Evolutionary conservation across 129 eudicot genomes (phyloP).

Genomic region (Helichrysum umbraculigerum): DNA sequence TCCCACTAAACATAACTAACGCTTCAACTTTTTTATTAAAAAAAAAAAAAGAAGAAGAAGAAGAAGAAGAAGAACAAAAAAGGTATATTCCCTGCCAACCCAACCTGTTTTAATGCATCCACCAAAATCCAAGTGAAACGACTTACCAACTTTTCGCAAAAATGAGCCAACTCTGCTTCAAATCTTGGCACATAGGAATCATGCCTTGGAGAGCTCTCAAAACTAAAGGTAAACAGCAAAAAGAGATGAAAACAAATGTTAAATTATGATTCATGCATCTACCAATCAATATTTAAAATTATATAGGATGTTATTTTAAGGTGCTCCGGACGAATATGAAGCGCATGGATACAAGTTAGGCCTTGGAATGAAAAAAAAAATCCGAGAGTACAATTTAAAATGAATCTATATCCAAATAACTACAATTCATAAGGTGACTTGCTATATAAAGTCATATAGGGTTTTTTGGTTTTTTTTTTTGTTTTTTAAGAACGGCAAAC

Average conservation of each 20-base stretch:
- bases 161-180: conserved; percentile 96
- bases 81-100: not conserved
- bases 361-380: too few relatives aligned
- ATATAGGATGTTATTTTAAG: not conserved
- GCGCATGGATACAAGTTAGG: too few relatives aligned
- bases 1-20: not conserved
- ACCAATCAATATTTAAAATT: not conserved
- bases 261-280: not conserved
- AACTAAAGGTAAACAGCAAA: conserved; percentile 44
- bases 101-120: not conserved
- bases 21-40: not conserved
- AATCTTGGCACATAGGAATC: conserved; percentile 89
- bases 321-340: not conserved
- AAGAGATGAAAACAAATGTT: not conserved
- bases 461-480: too few relatives aligned
- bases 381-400: not conserved
- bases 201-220: conserved; percentile 92
- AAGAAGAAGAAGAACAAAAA: too few relatives aligned
- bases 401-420: not conserved
- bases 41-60: too few relatives aligned
- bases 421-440: not conserved
- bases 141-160: conserved; percentile 92
- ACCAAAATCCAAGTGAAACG: not conserved
- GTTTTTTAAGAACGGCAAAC: not conserved
- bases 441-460: too few relatives aligned